Base-by-base conservation (phyloP, 768 basidiomycete species). In the Tricholoma bakamatsutake region DNA sequence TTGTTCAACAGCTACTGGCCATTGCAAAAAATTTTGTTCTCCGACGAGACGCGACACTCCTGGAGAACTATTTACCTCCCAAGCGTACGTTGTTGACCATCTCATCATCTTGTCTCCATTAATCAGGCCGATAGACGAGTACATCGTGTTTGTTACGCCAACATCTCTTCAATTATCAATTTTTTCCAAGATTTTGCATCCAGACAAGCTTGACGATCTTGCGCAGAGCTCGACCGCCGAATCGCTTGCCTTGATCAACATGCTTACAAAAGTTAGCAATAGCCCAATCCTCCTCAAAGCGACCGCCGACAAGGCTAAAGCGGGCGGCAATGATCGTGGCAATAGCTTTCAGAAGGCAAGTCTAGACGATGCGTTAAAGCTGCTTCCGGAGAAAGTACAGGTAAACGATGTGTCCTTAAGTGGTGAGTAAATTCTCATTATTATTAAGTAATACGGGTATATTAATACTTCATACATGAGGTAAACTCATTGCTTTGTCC, bases 91-190 rank as follows among this genome's bases (percentile, higher is more conserved):
- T 5, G 27, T 31, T 24, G 27, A 31, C 33, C 17, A 48, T 15
- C 30, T 34, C 33, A 28, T 53, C 35, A 28, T 40, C 10, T 24
- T 6, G 37, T 13, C 28, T 15, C 21, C 17, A 37, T 24, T 57
- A 28, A 58, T 37, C 8, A 50, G 34, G 11, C 43, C 15, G 48
- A 7, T 59, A 98, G 96, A 90, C 66, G 97, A 99, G 83, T 98
- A 96, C 66, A 89, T 96, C n/a, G 85, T 98, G n/a, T 98, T 98
- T 68, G 78, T 97, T 30, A 85, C 85, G 5, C 96, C 97, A 0
- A 94, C 93, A 0, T 49, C 71, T n/a, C 72, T 97, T 15, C 96
- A 99, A 62, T 69, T 90, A 5, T 75, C 81, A 11, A 87, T 98
- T 63, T 93, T 94, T 63, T 73, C 76, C 9, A 83, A 78, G 42